phyloP scores from a whole-genome alignment of 352 stramenopile species.

The Aphanomyces invadans region DNA sequence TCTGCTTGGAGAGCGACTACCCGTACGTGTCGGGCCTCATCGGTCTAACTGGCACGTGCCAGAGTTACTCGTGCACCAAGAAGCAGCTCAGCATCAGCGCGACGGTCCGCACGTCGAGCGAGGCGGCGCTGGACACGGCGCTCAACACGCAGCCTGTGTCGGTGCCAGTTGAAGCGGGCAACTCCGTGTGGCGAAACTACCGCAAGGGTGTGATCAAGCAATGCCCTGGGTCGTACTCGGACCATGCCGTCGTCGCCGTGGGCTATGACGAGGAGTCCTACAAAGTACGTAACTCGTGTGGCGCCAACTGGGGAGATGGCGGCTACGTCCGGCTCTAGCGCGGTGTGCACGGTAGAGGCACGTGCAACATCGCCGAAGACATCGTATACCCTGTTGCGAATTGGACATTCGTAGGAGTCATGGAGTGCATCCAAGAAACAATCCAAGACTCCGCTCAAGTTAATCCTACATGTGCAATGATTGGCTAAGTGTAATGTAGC shows the following conservation, averaged over 20 bases:
- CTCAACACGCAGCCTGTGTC: conserved; percentile 43
- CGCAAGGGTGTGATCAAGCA: conserved; percentile 41
- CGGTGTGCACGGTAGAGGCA: not conserved
- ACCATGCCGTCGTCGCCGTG: conserved; percentile 39
- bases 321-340: not conserved
- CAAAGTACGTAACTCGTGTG: conserved; percentile 68
- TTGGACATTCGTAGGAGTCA: not conserved
- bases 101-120: conserved; percentile 31
- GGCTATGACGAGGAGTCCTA: conserved; percentile 41
- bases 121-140: conserved; percentile 37
- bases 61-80: conserved; percentile 3
- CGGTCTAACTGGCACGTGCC: conserved; percentile 17
- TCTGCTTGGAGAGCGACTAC: conserved; percentile 1
- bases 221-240: conserved; percentile 39
- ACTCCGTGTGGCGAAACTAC: conserved; percentile 46
- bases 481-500: not conserved
- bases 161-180: conserved; percentile 53
- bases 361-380: too few species aligned
- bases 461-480: not conserved
- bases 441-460: not conserved
- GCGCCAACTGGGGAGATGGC: conserved; percentile 25
- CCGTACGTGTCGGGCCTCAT: conserved; percentile 15
- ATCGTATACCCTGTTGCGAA: too few species aligned
- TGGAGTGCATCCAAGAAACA: not conserved
- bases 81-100: conserved; percentile 29